Evolutionary conservation across 1,284 basidiomycete genomes (phyloP).

Genomic region (Sutorius eximius): DNA sequence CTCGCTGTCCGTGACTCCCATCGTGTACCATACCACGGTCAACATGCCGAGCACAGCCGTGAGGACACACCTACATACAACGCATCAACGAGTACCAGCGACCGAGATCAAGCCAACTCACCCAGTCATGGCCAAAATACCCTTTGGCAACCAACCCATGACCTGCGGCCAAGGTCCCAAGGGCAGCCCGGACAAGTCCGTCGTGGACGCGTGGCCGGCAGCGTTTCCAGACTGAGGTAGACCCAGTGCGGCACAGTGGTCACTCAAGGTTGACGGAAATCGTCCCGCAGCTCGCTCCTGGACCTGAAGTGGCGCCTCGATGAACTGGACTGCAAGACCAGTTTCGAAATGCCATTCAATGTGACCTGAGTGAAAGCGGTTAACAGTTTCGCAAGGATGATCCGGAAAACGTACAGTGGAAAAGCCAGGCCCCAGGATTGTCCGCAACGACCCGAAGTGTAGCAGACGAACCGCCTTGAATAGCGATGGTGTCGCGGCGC

Average conservation of each 20-base stretch:
- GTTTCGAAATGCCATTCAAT: conserved; percentile 82
- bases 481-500: conserved; percentile 76
- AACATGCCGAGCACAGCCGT: conserved; percentile 80
- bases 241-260: conserved; percentile 71
- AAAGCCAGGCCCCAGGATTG: conserved; percentile 84
- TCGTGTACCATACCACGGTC: conserved; percentile 80
- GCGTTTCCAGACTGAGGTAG: conserved; percentile 75
- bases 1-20: conserved; percentile 66
- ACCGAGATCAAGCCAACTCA: conserved; percentile 31
- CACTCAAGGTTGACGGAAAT: conserved; percentile 54
- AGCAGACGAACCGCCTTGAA: conserved; percentile 59
- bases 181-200: conserved; percentile 62
- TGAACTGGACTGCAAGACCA: conserved; percentile 75
- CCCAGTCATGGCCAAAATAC: conserved; percentile 83
- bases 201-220: conserved; percentile 63
- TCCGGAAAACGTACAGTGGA: conserved; percentile 59
- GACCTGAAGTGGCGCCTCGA: conserved; percentile 70
- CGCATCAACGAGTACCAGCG: not conserved
- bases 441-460: conserved; percentile 73
- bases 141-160: conserved; percentile 78
- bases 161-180: conserved; percentile 70
- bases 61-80: conserved; percentile 61
- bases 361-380: conserved; percentile 49
- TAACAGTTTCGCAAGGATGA: not conserved
- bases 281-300: conserved; percentile 44